Percentiles rank a stretch among this genome's conserved stretches.
phyloP scores from a whole-genome alignment of 2,329 filamentous ascomycete species.

The Calonectria montana region DNA sequence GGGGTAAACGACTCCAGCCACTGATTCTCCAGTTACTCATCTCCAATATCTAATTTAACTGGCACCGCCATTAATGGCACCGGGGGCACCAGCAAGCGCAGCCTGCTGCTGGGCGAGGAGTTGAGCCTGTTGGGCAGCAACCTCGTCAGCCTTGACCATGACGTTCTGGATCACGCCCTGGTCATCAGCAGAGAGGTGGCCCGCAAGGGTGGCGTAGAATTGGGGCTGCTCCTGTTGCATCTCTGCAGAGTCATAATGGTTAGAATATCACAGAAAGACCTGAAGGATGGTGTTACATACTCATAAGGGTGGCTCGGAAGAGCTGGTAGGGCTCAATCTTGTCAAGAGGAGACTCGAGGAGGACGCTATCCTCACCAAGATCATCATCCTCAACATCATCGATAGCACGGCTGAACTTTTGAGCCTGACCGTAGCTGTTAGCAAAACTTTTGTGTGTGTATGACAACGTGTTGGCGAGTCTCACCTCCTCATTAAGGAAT shows the following conservation, averaged over 20 bases:
- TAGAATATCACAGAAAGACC: constrained; percentile 29
- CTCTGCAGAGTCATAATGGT: constrained; percentile 61
- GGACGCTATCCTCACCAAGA: constrained; percentile 89
- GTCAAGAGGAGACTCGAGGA: constrained; percentile 94
- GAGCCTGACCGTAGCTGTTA: constrained; percentile 67
- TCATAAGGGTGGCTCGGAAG: constrained; percentile 84
- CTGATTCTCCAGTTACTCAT: constrained; percentile 30
- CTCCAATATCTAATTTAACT: constrained; percentile 31
- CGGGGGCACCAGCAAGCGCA: constrained; percentile 29
- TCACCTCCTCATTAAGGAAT: constrained; percentile 91
- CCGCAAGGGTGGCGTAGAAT: constrained; percentile 84
- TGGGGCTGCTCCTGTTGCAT: constrained; percentile 92
- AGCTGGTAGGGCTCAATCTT: constrained; percentile 94
- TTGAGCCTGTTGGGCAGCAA: constrained; percentile 48
- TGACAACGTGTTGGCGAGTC: constrained; percentile 34
- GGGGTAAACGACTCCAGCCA: constrained; percentile 40
- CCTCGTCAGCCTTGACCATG: constrained; percentile 70
- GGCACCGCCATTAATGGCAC: constrained; percentile 41
- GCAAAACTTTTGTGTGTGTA: constrained; percentile 1
- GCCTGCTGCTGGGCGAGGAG: constrained; percentile 45
- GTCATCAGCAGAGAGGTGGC: constrained; percentile 83
- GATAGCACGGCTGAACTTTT: constrained; percentile 81
- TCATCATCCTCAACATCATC: constrained; percentile 84
- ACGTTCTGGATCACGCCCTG: constrained; percentile 84
- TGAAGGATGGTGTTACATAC: constrained; percentile 65